phyloP scores from a whole-genome alignment of 2,329 filamentous ascomycete genomes.

The Phaeosphaeriaceae sp. region DNA sequence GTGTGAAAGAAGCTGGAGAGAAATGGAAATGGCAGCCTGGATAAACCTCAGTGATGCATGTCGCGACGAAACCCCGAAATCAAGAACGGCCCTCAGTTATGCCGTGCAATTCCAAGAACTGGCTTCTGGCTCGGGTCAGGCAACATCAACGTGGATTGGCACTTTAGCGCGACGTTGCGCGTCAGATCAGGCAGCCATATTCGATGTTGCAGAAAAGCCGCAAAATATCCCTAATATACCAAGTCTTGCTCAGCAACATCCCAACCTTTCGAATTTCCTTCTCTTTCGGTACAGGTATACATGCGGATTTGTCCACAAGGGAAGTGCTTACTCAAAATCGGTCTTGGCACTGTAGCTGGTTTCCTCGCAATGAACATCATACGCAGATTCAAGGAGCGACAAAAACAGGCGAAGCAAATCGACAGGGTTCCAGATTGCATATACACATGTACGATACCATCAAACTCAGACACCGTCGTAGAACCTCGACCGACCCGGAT shows the following conservation, averaged over 20 bases:
- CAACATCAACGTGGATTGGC: neutral
- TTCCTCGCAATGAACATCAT: constrained; percentile 4
- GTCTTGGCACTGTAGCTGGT: neutral
- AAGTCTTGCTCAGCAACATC: neutral
- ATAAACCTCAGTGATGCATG: no score
- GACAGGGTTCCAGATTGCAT: neutral
- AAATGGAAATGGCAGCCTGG: no score
- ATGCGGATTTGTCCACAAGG: neutral
- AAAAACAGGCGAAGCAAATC: neutral
- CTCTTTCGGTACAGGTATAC: neutral
- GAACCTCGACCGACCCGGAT: neutral
- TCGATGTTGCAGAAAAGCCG: neutral
- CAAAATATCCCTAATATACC: neutral
- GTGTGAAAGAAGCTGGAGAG: no score
- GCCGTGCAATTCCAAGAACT: neutral
- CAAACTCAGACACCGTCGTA: neutral
- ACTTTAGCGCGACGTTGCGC: neutral
- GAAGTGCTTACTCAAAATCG: neutral
- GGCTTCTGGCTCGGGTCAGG: neutral
- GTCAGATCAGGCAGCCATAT: constrained; percentile 4
- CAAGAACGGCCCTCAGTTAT: no score
- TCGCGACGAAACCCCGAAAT: no score
- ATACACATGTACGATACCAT: no score
- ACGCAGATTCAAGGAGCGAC: neutral
- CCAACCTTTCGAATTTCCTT: neutral